Conservation (phyloP, 202 grass and related monocot species). For the Panicum hallii region DNA sequence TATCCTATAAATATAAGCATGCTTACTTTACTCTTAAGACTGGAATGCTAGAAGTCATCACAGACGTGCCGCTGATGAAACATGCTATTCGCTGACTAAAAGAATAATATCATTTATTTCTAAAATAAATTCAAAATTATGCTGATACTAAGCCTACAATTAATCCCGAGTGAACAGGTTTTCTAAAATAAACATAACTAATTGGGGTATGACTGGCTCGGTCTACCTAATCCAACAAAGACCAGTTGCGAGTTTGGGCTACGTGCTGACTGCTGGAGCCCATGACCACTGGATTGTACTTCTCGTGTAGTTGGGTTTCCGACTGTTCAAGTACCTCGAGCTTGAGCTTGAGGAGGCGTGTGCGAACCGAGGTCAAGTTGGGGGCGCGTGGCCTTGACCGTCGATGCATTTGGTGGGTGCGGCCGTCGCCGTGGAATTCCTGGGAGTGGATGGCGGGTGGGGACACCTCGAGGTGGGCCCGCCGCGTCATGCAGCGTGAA, state of each 20-base stretch:
- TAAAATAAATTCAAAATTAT: too few relatives aligned
- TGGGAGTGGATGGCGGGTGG: neutral
- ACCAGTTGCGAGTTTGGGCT: neutral
- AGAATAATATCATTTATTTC: too few relatives aligned
- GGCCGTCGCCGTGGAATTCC: neutral
- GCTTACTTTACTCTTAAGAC: too few relatives aligned
- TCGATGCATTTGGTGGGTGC: neutral
- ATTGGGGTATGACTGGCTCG: too few relatives aligned
- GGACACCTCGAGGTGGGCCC: neutral
- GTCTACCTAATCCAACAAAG: neutral
- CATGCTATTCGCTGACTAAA: too few relatives aligned
- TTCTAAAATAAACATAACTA: too few relatives aligned
- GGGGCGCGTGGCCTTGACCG: neutral
- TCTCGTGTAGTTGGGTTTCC: neutral
- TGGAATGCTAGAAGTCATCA: too few relatives aligned
- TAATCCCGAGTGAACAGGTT: too few relatives aligned
- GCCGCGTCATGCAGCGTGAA: neutral
- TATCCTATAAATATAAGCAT: too few relatives aligned
- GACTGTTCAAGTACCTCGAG: constrained; percentile 32
- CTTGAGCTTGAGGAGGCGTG: neutral
- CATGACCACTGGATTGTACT: constrained; percentile 26
- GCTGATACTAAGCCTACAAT: too few relatives aligned
- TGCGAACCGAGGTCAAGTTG: neutral
- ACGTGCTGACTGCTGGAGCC: neutral
- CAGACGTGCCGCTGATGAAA: too few relatives aligned